Percentiles rank a stretch among this genome's conserved stretches.
These are phyloP conservation scores for Aspergillus arachidicola DNA, from an alignment of 2,329 filamentous ascomycete species.

Conservation along the genomic window DNA sequence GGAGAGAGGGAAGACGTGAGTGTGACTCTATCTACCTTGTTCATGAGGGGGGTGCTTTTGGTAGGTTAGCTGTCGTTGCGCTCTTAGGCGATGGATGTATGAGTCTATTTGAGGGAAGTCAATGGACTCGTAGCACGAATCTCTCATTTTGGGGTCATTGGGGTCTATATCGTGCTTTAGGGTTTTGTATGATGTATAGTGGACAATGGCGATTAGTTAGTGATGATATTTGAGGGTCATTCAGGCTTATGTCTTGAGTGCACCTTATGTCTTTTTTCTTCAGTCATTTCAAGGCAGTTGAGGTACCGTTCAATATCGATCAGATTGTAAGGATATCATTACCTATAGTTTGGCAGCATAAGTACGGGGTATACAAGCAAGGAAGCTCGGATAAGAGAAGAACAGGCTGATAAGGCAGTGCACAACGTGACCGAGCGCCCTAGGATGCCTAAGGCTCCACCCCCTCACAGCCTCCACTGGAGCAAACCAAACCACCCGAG, in stretches of 20 bases:
- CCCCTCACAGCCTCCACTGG: conserved; percentile 2
- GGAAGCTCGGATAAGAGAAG: not conserved
- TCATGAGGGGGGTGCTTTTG: not conserved
- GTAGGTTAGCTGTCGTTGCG: not conserved
- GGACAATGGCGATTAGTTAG: no score
- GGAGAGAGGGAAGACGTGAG: not conserved
- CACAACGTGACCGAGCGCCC: conserved; percentile 16
- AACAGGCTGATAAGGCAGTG: not conserved
- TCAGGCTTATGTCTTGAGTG: no score
- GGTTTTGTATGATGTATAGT: not conserved
- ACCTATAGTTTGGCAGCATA: no score
- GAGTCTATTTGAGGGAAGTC: not conserved
- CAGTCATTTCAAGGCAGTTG: not conserved
- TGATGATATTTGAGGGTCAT: no score
- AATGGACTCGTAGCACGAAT: not conserved
- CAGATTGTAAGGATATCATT: not conserved
- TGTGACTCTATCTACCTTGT: not conserved
- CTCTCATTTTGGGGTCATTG: not conserved
- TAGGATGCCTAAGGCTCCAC: conserved; percentile 1
- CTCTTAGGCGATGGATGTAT: not conserved
- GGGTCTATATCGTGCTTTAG: not conserved
- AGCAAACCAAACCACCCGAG: not conserved
- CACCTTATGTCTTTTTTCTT: not conserved
- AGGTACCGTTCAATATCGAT: not conserved
- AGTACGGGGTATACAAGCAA: not conserved